These are phyloP conservation scores for Taxillus chinensis DNA, from an alignment of 164 flowering plant genomes.

Conservation along the genomic window DNA sequence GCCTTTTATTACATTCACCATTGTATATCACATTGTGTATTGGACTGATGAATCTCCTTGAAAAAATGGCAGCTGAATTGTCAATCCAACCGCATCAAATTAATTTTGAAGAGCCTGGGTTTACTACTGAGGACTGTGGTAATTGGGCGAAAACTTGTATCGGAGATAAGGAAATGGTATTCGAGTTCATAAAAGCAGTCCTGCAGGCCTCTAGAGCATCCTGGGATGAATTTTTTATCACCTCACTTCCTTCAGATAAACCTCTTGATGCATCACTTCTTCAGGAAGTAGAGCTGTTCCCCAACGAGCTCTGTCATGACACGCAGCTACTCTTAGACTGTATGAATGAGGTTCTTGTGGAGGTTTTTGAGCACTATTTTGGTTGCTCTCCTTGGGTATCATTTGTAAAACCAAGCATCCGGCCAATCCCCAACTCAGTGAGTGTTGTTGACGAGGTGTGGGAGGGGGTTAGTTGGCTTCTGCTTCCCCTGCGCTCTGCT, in stretches of 20 bases:
- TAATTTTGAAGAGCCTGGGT: slow-evolving; percentile 45
- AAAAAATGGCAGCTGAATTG: slow-evolving; percentile 30
- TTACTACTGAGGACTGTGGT: slow-evolving; percentile 15
- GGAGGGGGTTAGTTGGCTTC: slow-evolving; percentile 46
- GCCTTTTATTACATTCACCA: not conserved
- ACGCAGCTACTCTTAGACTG: slow-evolving; percentile 57
- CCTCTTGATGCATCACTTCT: slow-evolving; percentile 47
- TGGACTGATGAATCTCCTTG: not conserved
- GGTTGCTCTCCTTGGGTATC: slow-evolving; percentile 42
- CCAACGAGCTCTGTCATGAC: slow-evolving; percentile 36
- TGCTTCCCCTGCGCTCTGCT: slow-evolving; percentile 27
- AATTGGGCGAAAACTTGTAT: slow-evolving; percentile 13
- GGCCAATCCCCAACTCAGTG: slow-evolving; percentile 36
- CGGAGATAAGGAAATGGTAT: slow-evolving; percentile 32
- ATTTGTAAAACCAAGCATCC: slow-evolving; percentile 28
- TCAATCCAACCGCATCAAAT: slow-evolving; percentile 47
- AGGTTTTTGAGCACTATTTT: slow-evolving; percentile 33
- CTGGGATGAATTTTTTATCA: slow-evolving; percentile 40
- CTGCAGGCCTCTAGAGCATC: slow-evolving; percentile 41
- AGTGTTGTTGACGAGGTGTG: slow-evolving; percentile 37
- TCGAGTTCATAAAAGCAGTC: slow-evolving; percentile 53
- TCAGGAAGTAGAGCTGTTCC: slow-evolving; percentile 39
- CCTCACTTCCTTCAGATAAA: slow-evolving; percentile 35
- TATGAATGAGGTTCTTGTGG: slow-evolving; percentile 61
- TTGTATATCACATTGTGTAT: not conserved